phyloP scores from a whole-genome alignment of 805 yeast species.

The Sugiyamaella boreocaroliniensis region DNA sequence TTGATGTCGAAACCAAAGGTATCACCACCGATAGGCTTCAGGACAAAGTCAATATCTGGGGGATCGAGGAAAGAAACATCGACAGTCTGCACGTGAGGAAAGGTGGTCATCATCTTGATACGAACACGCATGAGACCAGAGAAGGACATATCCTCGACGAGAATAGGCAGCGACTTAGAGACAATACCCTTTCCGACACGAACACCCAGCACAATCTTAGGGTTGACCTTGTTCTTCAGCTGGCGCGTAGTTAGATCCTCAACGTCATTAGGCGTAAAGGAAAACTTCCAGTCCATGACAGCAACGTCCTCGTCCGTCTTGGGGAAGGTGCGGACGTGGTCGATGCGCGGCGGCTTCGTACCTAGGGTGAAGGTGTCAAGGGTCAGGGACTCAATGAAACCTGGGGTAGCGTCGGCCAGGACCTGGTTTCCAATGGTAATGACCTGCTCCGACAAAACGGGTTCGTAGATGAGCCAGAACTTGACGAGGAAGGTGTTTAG shows the following conservation, averaged over 20 bases:
- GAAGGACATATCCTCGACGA: constrained; percentile 74
- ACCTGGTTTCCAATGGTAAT: constrained; percentile 80
- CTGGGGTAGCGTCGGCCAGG: constrained; percentile 75
- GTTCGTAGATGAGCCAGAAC: constrained; percentile 89
- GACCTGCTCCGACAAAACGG: constrained; percentile 77
- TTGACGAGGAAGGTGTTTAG: constrained; percentile 79
- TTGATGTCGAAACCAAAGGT: constrained; percentile 83
- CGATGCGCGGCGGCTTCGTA: constrained; percentile 91
- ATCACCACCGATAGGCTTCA: constrained; percentile 74
- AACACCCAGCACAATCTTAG: constrained; percentile 68
- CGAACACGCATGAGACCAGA: constrained; percentile 69
- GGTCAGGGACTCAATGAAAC: constrained; percentile 76
- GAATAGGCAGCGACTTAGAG: constrained; percentile 60
- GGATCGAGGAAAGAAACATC: constrained; percentile 79
- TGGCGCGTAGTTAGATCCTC: constrained; percentile 84
- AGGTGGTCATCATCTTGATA: constrained; percentile 79
- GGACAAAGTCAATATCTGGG: constrained; percentile 80
- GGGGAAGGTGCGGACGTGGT: constrained; percentile 78
- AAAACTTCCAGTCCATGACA: constrained; percentile 95
- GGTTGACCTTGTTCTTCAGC: constrained; percentile 75
- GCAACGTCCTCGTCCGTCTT: constrained; percentile 90
- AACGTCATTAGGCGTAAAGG: constrained; percentile 85
- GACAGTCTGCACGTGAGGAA: constrained; percentile 90
- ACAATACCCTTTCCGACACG: constrained; percentile 68
- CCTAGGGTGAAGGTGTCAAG: constrained; percentile 87